A percentile compares a stretch with the other conserved stretches of the same genome.
Evolutionary conservation across 495 filamentous ascomycete genomes (phyloP).

Genomic region (Neurospora pannonica): DNA sequence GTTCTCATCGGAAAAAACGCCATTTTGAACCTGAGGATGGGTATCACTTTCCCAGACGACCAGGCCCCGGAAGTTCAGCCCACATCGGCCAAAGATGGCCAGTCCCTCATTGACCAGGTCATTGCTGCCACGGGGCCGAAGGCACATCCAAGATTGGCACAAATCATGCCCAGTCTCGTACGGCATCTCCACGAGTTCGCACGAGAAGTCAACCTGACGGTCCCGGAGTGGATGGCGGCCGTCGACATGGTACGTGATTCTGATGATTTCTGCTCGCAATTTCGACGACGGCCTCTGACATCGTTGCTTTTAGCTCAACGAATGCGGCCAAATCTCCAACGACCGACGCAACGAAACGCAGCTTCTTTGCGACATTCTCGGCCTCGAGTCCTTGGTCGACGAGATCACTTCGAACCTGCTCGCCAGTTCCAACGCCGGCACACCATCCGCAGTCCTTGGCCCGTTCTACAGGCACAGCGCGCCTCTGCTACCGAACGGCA

Average conservation of each 20-base stretch:
- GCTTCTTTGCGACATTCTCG: conserved; percentile 61
- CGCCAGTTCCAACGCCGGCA: conserved; percentile 39
- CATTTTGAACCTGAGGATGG: background rate
- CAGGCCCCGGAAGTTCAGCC: background rate
- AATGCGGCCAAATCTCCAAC: conserved; percentile 61
- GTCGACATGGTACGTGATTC: conserved; percentile 30
- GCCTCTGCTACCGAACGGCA: conserved; percentile 52
- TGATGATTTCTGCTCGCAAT: background rate
- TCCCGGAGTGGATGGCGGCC: conserved; percentile 42
- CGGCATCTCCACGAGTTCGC: conserved; percentile 51
- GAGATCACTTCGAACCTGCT: conserved; percentile 63
- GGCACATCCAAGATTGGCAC: conserved; percentile 44
- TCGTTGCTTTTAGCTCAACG: conserved; percentile 51
- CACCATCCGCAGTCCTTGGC: conserved; percentile 64
- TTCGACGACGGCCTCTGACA: conserved; percentile 1
- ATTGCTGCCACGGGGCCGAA: conserved; percentile 63
- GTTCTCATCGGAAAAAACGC: background rate
- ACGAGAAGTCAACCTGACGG: conserved; percentile 48
- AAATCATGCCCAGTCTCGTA: conserved; percentile 45
- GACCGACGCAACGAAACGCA: conserved; percentile 66
- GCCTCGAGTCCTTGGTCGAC: conserved; percentile 60
- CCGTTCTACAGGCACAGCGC: conserved; percentile 71
- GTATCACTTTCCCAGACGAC: background rate
- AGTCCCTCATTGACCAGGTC: conserved; percentile 58
- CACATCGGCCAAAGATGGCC: conserved; percentile 29